These are phyloP conservation scores for Exsudoporus floridanus DNA, from an alignment of 1,284 basidiomycete species.

Conservation along the genomic window DNA sequence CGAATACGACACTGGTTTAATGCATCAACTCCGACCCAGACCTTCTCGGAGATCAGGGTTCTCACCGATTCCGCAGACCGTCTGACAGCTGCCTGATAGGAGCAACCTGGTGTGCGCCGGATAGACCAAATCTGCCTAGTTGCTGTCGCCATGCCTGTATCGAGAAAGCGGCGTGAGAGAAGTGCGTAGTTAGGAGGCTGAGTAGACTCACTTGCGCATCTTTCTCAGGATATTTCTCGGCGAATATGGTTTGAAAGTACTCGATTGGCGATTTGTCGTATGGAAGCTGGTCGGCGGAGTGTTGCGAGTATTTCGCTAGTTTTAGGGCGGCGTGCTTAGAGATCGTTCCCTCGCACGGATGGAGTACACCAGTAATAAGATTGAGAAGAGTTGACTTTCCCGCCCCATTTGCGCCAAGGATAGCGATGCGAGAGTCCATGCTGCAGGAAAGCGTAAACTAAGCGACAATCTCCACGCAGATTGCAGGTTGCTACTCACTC, in stretches of 20 bases:
- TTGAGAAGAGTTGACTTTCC: constrained; percentile 98
- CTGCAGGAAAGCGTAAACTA: constrained; percentile 38
- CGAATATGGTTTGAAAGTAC: constrained; percentile 85
- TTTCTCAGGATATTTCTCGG: constrained; percentile 91
- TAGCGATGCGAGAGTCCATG: constrained; percentile 95
- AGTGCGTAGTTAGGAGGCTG: constrained; percentile 10
- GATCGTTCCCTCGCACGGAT: constrained; percentile 83
- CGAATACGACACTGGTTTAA: constrained; percentile 76
- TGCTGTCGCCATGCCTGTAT: constrained; percentile 88
- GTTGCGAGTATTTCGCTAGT: constrained; percentile 97
- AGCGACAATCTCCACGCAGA: constrained; percentile 5
- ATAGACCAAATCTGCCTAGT: constrained; percentile 94
- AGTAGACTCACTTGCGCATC: constrained; percentile 58
- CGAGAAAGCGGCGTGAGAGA: constrained; percentile 11
- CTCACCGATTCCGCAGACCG: constrained; percentile 88
- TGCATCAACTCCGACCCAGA: constrained; percentile 11
- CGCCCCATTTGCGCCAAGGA: constrained; percentile 97
- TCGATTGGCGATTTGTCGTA: constrained; percentile 93
- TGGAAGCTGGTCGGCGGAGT: constrained; percentile 97
- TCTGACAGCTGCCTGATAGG: constrained; percentile 95
- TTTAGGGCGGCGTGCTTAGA: constrained; percentile 90
- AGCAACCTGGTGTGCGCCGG: constrained; percentile 90
- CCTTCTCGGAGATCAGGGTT: constrained; percentile 12
- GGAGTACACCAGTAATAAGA: constrained; percentile 85
- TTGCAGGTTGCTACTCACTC: constrained; percentile 63